phyloP scores from a whole-genome alignment of 306 rosid species.

The Myrica gale region DNA sequence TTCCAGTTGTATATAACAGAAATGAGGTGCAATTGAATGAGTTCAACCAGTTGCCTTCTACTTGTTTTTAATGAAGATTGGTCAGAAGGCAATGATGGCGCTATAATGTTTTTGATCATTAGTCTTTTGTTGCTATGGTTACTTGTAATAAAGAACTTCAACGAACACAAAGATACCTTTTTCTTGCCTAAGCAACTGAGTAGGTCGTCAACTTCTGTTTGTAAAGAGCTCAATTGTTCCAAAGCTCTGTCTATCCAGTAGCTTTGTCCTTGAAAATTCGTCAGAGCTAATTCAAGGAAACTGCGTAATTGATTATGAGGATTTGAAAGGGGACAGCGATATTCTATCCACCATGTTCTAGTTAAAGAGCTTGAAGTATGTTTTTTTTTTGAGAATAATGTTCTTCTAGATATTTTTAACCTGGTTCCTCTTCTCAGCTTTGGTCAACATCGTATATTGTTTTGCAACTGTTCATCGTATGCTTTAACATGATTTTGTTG shows the following conservation, averaged over 20 bases:
- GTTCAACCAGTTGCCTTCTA: background rate
- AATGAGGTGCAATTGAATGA: background rate
- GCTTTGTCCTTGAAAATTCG: background rate
- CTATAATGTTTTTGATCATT: background rate
- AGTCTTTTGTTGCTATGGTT: background rate
- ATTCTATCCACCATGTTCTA: background rate
- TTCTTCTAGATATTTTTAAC: background rate
- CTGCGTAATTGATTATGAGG: no score
- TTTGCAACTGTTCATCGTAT: background rate
- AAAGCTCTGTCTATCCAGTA: background rate
- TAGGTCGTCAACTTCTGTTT: background rate
- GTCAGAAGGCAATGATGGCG: background rate
- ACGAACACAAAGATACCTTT: background rate
- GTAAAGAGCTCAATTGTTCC: background rate
- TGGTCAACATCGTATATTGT: background rate
- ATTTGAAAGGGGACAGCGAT: background rate
- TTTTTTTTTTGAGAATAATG: background rate
- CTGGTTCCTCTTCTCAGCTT: background rate
- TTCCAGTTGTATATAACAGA: background rate
- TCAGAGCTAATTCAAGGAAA: background rate
- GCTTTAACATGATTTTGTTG: background rate
- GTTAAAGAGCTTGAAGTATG: background rate
- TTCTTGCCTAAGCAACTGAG: background rate
- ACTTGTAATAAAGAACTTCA: background rate
- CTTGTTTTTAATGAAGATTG: background rate